These are phyloP conservation scores for Microthlaspi erraticum DNA, from an alignment of 345 rosid genomes.

Conservation along the genomic window DNA sequence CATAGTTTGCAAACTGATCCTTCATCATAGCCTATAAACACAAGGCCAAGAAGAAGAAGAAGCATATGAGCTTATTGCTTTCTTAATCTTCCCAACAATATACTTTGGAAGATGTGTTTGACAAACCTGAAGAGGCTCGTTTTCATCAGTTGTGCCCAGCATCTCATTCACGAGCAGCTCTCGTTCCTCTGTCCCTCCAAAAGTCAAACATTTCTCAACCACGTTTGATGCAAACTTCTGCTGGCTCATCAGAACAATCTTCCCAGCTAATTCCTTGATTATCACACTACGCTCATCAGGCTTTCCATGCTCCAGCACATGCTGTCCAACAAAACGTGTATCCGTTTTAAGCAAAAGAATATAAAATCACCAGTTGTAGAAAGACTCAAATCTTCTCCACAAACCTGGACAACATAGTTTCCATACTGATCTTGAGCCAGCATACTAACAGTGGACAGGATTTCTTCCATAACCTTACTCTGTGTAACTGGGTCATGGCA, in stretches of 20 bases:
- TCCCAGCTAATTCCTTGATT: slow-evolving; percentile 76
- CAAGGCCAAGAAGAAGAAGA: slow-evolving; percentile 14
- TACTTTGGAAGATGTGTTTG: background rate
- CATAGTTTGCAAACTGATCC: slow-evolving; percentile 98
- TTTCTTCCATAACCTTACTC: slow-evolving; percentile 86
- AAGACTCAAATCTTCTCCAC: slow-evolving; percentile 19
- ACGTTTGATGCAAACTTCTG: slow-evolving; percentile 99
- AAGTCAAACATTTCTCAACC: slow-evolving; percentile 86
- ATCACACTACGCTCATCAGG: slow-evolving; percentile 81
- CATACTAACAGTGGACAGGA: slow-evolving; percentile 79
- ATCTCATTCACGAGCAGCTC: slow-evolving; percentile 85
- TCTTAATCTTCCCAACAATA: background rate
- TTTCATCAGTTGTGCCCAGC: slow-evolving; percentile 96
- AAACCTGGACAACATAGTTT: slow-evolving; percentile 97
- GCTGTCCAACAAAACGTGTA: slow-evolving; percentile 51
- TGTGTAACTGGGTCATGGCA: slow-evolving; percentile 77
- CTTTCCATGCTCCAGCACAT: slow-evolving; percentile 95
- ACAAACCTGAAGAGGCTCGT: slow-evolving; percentile 97
- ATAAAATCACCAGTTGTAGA: background rate
- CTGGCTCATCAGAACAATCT: slow-evolving; percentile 96
- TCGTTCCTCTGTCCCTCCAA: slow-evolving; percentile 78
- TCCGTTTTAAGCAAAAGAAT: background rate
- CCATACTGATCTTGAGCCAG: slow-evolving; percentile 98
- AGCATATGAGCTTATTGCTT: background rate
- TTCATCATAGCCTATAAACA: slow-evolving; percentile 87